phyloP scores from a whole-genome alignment of 805 yeast genomes.

The Starmerella stellata region DNA sequence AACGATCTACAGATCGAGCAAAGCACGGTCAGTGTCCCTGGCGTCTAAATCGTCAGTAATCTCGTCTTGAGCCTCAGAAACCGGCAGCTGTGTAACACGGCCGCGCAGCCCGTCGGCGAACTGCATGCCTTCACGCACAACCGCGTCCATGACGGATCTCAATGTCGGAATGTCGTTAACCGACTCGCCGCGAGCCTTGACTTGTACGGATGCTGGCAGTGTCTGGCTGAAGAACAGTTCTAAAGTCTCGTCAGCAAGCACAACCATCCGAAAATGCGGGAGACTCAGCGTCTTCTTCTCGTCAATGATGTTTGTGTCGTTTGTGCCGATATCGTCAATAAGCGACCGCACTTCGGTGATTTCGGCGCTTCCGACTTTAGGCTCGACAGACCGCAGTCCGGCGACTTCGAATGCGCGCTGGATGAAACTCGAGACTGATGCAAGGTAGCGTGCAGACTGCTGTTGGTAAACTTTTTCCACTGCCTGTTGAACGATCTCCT shows the following conservation, averaged over 20 bases:
- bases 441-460: constrained; percentile 39
- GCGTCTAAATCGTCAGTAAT: constrained; percentile 18
- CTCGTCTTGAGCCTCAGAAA: constrained; percentile 18
- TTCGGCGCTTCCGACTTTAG: constrained; percentile 19
- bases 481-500: constrained; percentile 15
- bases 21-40: constrained; percentile 21
- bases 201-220: constrained; percentile 47
- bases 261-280: constrained; percentile 82
- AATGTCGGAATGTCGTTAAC: constrained; percentile 27
- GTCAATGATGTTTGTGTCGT: neutral
- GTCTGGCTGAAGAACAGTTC: constrained; percentile 65
- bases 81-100: constrained; percentile 32
- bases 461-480: constrained; percentile 35
- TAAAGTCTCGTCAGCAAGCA: constrained; percentile 82
- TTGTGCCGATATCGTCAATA: constrained; percentile 7
- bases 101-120: constrained; percentile 81
- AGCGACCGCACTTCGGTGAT: constrained; percentile 6
- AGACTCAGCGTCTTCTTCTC: constrained; percentile 6
- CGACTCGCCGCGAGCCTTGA: constrained; percentile 26
- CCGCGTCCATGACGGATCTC: constrained; percentile 76
- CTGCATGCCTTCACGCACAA: constrained; percentile 78
- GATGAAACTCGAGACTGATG: constrained; percentile 73
- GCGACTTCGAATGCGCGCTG: constrained; percentile 59
- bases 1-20: constrained; percentile 16
- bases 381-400: constrained; percentile 9